Percentiles rank a stretch among this genome's conserved stretches.
Evolutionary conservation across 441 rosid genomes (phyloP).

Genomic region (Gossypium trilobum): DNA sequence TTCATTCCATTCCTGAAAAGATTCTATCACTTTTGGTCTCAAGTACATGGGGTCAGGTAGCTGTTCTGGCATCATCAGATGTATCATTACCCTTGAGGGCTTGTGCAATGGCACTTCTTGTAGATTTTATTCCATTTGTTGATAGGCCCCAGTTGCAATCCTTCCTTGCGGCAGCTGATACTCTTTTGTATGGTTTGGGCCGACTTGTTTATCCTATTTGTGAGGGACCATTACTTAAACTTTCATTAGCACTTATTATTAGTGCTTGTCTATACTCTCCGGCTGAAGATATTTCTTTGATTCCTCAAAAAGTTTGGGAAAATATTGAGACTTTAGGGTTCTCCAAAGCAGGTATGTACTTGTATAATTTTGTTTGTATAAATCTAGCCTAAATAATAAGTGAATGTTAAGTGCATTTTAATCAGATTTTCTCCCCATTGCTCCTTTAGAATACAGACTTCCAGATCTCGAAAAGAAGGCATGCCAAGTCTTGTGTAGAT

Average conservation of each 20-base stretch:
- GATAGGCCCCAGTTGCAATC: conserved; percentile 48
- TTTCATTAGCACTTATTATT: conserved; percentile 62
- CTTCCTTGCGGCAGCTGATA: conserved; percentile 59
- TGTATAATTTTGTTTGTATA: background rate
- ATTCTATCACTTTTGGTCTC: conserved; percentile 48
- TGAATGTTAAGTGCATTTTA: background rate
- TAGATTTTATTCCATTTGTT: conserved; percentile 57
- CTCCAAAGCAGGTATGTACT: conserved; percentile 43
- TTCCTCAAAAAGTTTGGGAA: conserved; percentile 63
- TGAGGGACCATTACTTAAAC: conserved; percentile 56
- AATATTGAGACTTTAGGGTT: conserved; percentile 50
- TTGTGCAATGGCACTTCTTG: conserved; percentile 59
- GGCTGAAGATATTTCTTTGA: conserved; percentile 55
- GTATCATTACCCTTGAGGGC: conserved; percentile 40
- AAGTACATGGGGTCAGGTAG: conserved; percentile 66
- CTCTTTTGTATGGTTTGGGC: conserved; percentile 49
- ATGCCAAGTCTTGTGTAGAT: conserved; percentile 60
- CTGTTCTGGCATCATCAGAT: conserved; percentile 59
- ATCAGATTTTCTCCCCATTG: conserved; percentile 3
- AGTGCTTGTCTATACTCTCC: conserved; percentile 66
- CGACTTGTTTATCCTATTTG: conserved; percentile 38
- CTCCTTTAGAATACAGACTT: conserved; percentile 35
- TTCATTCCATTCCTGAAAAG: conserved; percentile 35
- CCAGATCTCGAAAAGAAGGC: conserved; percentile 56
- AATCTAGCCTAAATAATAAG: background rate